Conservation (phyloP, 2,329 filamentous ascomycete species). For the Cladosporium phlei region DNA sequence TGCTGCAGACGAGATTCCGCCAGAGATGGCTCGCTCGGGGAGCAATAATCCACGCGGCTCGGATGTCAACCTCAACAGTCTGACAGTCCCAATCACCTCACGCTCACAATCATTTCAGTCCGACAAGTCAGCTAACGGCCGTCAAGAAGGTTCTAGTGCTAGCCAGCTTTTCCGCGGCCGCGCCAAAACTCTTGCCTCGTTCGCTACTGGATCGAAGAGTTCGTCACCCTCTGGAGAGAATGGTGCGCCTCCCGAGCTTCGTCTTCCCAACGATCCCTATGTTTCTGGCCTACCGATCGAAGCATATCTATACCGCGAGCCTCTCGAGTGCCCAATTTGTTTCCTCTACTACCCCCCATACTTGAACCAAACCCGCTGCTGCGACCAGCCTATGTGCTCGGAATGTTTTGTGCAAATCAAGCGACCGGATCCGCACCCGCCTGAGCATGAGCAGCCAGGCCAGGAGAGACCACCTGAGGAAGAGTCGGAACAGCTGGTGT, state of each 20-base stretch:
- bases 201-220: slow-evolving; percentile 67
- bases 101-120: slow-evolving; percentile 76
- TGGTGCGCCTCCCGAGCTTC: slow-evolving; percentile 69
- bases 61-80: slow-evolving; percentile 60
- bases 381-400: slow-evolving; percentile 92
- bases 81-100: slow-evolving; percentile 74
- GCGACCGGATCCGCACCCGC: slow-evolving; percentile 81
- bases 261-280: slow-evolving; percentile 74
- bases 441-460: slow-evolving; percentile 54
- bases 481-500: slow-evolving; percentile 65
- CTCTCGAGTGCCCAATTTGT: slow-evolving; percentile 89
- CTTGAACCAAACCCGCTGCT: slow-evolving; percentile 89
- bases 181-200: slow-evolving; percentile 81
- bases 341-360: slow-evolving; percentile 94
- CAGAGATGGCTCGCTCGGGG: slow-evolving; percentile 54
- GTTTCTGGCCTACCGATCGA: slow-evolving; percentile 94
- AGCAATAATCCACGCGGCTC: slow-evolving; percentile 45
- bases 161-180: slow-evolving; percentile 68
- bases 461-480: slow-evolving; percentile 36
- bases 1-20: slow-evolving; percentile 73
- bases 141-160: slow-evolving; percentile 46
- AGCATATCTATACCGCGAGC: slow-evolving; percentile 88
- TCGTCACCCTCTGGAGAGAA: slow-evolving; percentile 54
- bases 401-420: slow-evolving; percentile 99
- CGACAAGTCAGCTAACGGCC: slow-evolving; percentile 53